Evolutionary conservation across 306 rosid species (phyloP).

Genomic region (Clitoria ternatea): DNA sequence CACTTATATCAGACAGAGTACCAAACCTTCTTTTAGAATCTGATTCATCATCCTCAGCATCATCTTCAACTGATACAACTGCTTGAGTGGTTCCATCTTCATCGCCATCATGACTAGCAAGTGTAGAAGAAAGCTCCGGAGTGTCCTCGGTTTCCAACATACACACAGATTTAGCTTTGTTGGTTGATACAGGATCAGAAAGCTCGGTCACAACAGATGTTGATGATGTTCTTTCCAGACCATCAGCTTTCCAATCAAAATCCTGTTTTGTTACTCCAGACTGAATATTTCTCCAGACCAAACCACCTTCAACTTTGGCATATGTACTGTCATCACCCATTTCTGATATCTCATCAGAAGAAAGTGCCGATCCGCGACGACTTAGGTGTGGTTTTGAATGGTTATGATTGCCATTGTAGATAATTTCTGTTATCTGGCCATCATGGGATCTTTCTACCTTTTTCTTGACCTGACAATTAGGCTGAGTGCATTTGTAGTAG

Average conservation of each 20-base stretch:
- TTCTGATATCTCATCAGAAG: constrained; percentile 48
- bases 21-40: constrained; percentile 69
- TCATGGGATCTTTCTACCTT: constrained; percentile 89
- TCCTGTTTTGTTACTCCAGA: constrained; percentile 30
- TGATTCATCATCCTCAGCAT: constrained; percentile 56
- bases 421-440: constrained; percentile 87
- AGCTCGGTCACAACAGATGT: constrained; percentile 52
- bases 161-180: constrained; percentile 39
- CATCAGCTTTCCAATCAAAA: constrained; percentile 49
- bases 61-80: constrained; percentile 39
- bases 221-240: constrained; percentile 64
- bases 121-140: constrained; percentile 66
- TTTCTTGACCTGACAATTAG: constrained; percentile 84
- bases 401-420: constrained; percentile 79
- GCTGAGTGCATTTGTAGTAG: constrained; percentile 78
- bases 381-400: constrained; percentile 59
- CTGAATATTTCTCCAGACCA: constrained; percentile 49
- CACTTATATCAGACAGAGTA: background rate
- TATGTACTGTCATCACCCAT: constrained; percentile 43
- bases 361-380: constrained; percentile 47
- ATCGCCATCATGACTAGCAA: constrained; percentile 52
- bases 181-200: constrained; percentile 49
- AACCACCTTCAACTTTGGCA: constrained; percentile 44
- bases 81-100: constrained; percentile 54
- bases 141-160: constrained; percentile 51